phyloP scores from a whole-genome alignment of 176 grass and related monocot species.

The Thalia dealbata region DNA sequence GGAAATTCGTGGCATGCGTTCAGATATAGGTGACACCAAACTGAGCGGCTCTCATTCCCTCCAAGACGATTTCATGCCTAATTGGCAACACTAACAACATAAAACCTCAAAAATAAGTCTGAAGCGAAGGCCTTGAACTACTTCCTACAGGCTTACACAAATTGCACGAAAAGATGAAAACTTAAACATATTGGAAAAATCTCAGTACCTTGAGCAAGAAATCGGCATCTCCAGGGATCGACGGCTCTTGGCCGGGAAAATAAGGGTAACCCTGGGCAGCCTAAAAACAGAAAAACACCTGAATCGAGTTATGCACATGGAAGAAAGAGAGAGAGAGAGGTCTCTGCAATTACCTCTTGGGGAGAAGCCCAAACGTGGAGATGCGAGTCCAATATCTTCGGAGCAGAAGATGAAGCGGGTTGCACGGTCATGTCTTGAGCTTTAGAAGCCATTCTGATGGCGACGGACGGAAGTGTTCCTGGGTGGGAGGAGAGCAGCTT shows the following conservation, averaged over 20 bases:
- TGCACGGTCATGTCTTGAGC: neutral
- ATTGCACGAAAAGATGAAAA: neutral
- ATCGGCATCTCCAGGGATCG: conserved; percentile 61
- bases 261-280: conserved; percentile 45
- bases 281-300: conserved; percentile 17
- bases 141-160: neutral
- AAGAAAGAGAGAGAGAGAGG: too few relatives aligned
- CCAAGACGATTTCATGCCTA: neutral
- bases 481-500: neutral
- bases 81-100: neutral
- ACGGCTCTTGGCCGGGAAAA: conserved; percentile 62
- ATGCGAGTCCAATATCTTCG: conserved; percentile 70
- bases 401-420: conserved; percentile 14
- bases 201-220: conserved; percentile 66
- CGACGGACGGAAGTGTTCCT: neutral
- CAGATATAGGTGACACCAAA: neutral
- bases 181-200: neutral
- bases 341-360: conserved; percentile 32
- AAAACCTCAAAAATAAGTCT: neutral
- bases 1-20: neutral
- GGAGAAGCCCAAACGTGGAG: conserved; percentile 86
- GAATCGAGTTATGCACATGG: neutral
- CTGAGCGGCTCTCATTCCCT: neutral
- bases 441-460: conserved; percentile 26
- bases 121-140: neutral